A percentile compares a stretch with the other conserved stretches of the same genome.
Evolutionary conservation across 2,329 filamentous ascomycete genomes (phyloP).

Genomic region (Penicillium sp.): DNA sequence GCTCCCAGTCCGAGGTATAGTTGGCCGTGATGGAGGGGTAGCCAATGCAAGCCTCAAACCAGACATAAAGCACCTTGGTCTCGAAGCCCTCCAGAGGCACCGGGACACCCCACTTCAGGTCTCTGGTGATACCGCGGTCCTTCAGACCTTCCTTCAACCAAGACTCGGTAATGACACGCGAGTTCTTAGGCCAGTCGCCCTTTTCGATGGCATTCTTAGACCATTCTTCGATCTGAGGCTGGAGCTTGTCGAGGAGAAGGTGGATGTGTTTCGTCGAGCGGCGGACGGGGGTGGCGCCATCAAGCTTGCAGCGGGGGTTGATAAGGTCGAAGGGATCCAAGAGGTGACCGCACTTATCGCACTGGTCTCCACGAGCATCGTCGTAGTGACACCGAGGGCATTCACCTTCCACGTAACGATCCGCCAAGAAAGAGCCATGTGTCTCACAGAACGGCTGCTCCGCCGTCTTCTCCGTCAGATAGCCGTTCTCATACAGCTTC

Average conservation of each 20-base stretch:
- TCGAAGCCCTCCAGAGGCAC: slow-evolving; percentile 55
- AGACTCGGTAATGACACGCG: slow-evolving; percentile 38
- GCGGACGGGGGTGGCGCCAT: slow-evolving; percentile 69
- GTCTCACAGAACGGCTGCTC: slow-evolving; percentile 82
- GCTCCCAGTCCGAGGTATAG: slow-evolving; percentile 79
- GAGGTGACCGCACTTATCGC: slow-evolving; percentile 63
- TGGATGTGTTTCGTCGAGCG: slow-evolving; percentile 84
- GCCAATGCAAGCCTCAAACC: slow-evolving; percentile 87
- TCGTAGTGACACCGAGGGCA: slow-evolving; percentile 50
- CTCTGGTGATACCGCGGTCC: slow-evolving; percentile 79
- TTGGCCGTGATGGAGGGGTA: slow-evolving; percentile 91
- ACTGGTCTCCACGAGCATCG: slow-evolving; percentile 65
- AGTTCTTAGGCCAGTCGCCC: slow-evolving; percentile 47
- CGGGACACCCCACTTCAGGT: slow-evolving; percentile 77
- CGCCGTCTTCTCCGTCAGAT: slow-evolving; percentile 74
- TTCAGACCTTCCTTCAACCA: slow-evolving; percentile 66
- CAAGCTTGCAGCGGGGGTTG: slow-evolving; percentile 87
- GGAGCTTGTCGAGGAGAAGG: slow-evolving; percentile 73
- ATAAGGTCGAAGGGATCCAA: slow-evolving; percentile 66
- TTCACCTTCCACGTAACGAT: slow-evolving; percentile 55
- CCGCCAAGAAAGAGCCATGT: slow-evolving; percentile 58
- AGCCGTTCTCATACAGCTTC: slow-evolving; percentile 80
- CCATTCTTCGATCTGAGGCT: slow-evolving; percentile 69
- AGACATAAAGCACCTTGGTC: slow-evolving; percentile 80
- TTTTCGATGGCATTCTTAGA: slow-evolving; percentile 62